Percentiles rank a stretch among this genome's conserved stretches.
Evolutionary conservation across 495 filamentous ascomycete genomes (phyloP).

Genomic region (Coniosporium apollinis): DNA sequence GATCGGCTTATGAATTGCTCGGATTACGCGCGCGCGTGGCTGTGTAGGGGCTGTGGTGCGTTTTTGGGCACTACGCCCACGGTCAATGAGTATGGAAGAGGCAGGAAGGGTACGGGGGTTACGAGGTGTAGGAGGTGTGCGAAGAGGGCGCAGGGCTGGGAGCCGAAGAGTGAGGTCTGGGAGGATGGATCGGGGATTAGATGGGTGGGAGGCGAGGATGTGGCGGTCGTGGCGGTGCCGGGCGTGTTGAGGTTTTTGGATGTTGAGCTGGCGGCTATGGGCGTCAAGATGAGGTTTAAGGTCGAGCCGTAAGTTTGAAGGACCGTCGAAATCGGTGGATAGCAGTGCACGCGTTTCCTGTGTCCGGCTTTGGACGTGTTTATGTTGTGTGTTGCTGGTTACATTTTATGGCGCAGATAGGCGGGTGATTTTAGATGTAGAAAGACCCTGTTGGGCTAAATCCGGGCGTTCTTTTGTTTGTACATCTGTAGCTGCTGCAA

Average conservation of each 20-base stretch:
- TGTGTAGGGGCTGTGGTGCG: conserved; percentile 72
- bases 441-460: too few relatives aligned
- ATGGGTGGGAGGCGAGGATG: conserved; percentile 77
- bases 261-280: conserved; percentile 89
- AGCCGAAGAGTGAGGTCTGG: conserved; percentile 40
- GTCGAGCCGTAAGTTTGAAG: conserved; percentile 50
- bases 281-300: conserved; percentile 76
- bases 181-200: conserved; percentile 71
- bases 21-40: conserved; percentile 72
- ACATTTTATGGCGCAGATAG: too few relatives aligned
- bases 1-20: conserved; percentile 94
- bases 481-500: too few relatives aligned
- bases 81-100: conserved; percentile 34
- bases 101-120: conserved; percentile 38
- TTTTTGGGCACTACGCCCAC: conserved; percentile 73
- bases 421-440: too few relatives aligned
- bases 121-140: conserved; percentile 81
- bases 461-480: too few relatives aligned
- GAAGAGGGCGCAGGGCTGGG: conserved; percentile 33
- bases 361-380: too few relatives aligned
- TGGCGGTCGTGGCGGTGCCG: conserved; percentile 79
- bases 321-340: too few relatives aligned
- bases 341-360: too few relatives aligned
- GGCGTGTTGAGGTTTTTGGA: conserved; percentile 86
- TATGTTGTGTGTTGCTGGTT: too few relatives aligned